Evolutionary conservation across 2,329 filamentous ascomycete species (phyloP).

Genomic region (Diaporthe citrichinensis): DNA sequence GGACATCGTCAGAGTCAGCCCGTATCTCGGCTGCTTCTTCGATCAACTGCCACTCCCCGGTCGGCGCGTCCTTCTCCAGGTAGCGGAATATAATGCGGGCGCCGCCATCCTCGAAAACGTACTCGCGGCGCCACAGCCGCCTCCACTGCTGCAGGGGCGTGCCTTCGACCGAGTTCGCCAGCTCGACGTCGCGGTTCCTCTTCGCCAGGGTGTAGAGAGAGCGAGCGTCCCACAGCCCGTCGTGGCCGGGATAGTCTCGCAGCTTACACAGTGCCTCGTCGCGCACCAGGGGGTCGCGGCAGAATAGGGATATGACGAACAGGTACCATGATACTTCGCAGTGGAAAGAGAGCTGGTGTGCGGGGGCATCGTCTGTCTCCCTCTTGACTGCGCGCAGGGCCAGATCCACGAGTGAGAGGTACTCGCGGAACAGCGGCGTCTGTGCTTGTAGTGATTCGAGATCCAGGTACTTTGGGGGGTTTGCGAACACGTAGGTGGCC

Average conservation of each 20-base stretch:
- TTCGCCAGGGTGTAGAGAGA: neutral
- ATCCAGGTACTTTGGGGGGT: conserved; percentile 47
- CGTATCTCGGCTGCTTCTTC: conserved; percentile 43
- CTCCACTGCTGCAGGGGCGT: conserved; percentile 45
- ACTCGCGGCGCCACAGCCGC: conserved; percentile 52
- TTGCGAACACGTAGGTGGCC: conserved; percentile 48
- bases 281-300: conserved; percentile 11
- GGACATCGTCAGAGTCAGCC: conserved; percentile 34
- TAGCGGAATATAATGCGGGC: conserved; percentile 51
- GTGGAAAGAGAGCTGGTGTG: conserved; percentile 49
- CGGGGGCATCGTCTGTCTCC: conserved; percentile 43
- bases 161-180: conserved; percentile 16
- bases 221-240: conserved; percentile 12
- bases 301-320: conserved; percentile 13
- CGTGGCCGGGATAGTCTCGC: conserved; percentile 5
- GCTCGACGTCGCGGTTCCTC: conserved; percentile 18
- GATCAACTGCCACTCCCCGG: conserved; percentile 41
- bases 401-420: conserved; percentile 50
- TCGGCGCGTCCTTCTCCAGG: conserved; percentile 44
- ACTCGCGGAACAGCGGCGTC: conserved; percentile 52
- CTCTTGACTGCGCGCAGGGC: conserved; percentile 44
- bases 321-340: conserved; percentile 43
- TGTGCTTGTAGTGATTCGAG: conserved; percentile 43
- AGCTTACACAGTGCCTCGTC: conserved; percentile 8
- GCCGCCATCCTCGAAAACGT: conserved; percentile 53